Evolutionary conservation across 202 grass and related monocot species (phyloP).

Genomic region (Saccharum hybrid): DNA sequence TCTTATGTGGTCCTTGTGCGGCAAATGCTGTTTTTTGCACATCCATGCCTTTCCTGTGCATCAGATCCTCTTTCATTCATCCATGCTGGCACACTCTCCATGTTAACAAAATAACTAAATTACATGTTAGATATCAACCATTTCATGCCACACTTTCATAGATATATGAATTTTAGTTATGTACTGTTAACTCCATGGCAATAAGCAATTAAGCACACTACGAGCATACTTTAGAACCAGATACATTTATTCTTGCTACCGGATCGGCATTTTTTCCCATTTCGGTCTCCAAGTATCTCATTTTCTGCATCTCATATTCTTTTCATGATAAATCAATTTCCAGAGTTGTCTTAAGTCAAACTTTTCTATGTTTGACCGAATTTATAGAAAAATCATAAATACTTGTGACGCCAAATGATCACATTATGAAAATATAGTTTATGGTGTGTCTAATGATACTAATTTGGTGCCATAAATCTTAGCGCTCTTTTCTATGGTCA

Average conservation of each 20-base stretch:
- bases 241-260: neutral
- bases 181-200: neutral
- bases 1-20: neutral
- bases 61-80: neutral
- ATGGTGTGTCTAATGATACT: neutral
- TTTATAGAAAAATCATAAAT: neutral
- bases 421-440: neutral
- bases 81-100: neutral
- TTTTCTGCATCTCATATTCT: neutral
- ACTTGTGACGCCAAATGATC: neutral
- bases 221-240: neutral
- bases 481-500: neutral
- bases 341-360: neutral
- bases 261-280: neutral
- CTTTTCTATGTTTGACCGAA: neutral
- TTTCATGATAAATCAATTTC: constrained; percentile 2
- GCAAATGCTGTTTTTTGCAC: neutral
- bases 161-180: neutral
- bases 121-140: neutral
- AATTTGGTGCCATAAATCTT: neutral
- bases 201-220: neutral
- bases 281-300: neutral
- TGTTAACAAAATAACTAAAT: neutral
- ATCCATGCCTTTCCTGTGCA: neutral
- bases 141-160: neutral